Base-by-base conservation (phyloP, 148 eudicot species). In the Simmondsia chinensis region DNA sequence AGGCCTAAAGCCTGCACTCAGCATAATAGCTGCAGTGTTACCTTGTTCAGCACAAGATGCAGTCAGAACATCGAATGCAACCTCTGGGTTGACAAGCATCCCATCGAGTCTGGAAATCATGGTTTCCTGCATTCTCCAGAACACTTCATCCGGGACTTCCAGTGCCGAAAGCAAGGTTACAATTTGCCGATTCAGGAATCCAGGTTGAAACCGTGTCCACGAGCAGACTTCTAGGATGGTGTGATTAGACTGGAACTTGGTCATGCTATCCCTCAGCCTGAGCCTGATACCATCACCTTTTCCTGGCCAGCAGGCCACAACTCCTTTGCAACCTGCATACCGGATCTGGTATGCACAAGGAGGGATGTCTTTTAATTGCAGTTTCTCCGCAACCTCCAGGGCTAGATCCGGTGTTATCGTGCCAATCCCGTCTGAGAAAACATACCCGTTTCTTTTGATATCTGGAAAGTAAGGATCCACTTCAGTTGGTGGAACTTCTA, bases 331-430 rank as follows among this genome's bases (percentile, higher is more conserved):
- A 11, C 97, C 97, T 4, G 76, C 95, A 64, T 68, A 89, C 17
- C 97, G 68, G 24, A 89, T 81, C 54, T 89, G 97, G 44, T 78
- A 84, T 1, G 97, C 97, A 70, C 77, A 75, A n/a, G 95, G 95
- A 1, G 75, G 76, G 23, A 57, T 64, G 20, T 48, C 65, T 10
- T 22, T 64, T 32, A 84, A 45, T 21, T 76, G 75, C 66, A 81
- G 39, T 55, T 52, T 84, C 52, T 66, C 64, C 3, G 97, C 97
- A 57, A 89, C 95, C 61, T 76, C 68, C 36, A 45, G 39, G 16
- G 93, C 95, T 16, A 89, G 87, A 47, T 89, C 87, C 34, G 70
- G 63, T 3, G 95, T 63, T 17, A 89, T 81, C 52, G 59, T 78
- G 4, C 97, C 93, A 27, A 89, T 89, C 29, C 97, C 97, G 44